These are phyloP conservation scores for Pseudogymnoascus sp. DNA, from an alignment of 2,329 filamentous ascomycete species.

Conservation along the genomic window DNA sequence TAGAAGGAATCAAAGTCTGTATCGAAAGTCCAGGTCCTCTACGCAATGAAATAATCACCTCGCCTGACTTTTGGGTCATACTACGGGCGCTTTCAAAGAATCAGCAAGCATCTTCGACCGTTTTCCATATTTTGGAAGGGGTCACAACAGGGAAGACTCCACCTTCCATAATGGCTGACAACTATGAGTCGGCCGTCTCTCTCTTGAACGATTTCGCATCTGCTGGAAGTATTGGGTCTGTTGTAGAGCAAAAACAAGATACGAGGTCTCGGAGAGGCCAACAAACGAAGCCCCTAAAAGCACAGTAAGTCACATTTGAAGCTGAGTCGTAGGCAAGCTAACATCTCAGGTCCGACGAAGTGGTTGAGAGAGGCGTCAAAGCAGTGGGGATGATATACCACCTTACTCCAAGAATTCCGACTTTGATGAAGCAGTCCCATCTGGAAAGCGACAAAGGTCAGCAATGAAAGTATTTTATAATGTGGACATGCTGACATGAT, in stretches of 20 bases:
- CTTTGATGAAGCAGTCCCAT: conserved; percentile 86
- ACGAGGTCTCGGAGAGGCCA: conserved; percentile 32
- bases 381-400: conserved; percentile 75
- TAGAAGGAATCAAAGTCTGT: conserved; percentile 72
- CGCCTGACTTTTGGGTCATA: conserved; percentile 94
- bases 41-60: conserved; percentile 87
- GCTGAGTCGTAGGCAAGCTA: conserved; percentile 13
- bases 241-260: conserved; percentile 61
- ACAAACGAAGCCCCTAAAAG: conserved; percentile 44
- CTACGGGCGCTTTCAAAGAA: conserved; percentile 65
- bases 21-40: conserved; percentile 70
- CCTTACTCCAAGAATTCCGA: conserved; percentile 72
- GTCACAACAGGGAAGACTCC: conserved; percentile 63
- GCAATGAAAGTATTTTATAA: conserved; percentile 16
- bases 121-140: conserved; percentile 80
- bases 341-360: conserved; percentile 52
- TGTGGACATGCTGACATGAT: conserved; percentile 18
- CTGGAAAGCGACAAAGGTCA: conserved; percentile 75
- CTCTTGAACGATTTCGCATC: conserved; percentile 86
- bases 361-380: conserved; percentile 68
- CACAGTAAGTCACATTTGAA: conserved; percentile 39
- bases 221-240: conserved; percentile 64
- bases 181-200: conserved; percentile 80
- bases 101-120: conserved; percentile 61
- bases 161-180: conserved; percentile 83